phyloP scores from a whole-genome alignment of 73 alveolate genomes.

The Paramecium bursaria region DNA sequence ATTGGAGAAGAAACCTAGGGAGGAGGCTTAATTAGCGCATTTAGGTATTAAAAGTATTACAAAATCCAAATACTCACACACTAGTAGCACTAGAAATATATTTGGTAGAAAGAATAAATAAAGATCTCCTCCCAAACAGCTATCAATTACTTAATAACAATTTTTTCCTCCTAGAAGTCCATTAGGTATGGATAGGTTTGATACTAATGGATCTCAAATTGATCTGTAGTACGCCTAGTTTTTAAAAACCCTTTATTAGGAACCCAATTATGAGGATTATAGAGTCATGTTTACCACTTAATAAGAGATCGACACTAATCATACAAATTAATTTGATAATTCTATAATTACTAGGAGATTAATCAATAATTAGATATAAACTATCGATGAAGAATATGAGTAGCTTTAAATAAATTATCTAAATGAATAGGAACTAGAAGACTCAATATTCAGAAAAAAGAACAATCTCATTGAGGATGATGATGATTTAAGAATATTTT shows the following conservation, averaged over 20 bases:
- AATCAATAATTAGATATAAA: slow-evolving; percentile 30
- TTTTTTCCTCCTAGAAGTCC: slow-evolving; percentile 4
- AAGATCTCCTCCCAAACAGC: too few species aligned
- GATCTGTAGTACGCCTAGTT: slow-evolving; percentile 1
- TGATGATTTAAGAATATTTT: neutral
- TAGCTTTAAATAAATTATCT: neutral
- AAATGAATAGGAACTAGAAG: slow-evolving; percentile 31
- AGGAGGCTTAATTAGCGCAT: too few species aligned
- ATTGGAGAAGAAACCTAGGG: slow-evolving; percentile 14
- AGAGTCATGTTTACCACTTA: neutral
- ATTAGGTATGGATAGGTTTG: neutral
- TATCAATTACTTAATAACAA: too few species aligned
- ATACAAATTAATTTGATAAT: neutral
- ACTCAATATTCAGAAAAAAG: slow-evolving; percentile 21
- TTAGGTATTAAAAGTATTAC: slow-evolving; percentile 21
- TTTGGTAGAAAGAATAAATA: slow-evolving; percentile 10
- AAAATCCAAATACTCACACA: too few species aligned
- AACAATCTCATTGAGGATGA: neutral
- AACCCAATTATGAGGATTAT: slow-evolving; percentile 47
- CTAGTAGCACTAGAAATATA: neutral
- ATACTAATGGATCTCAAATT: slow-evolving; percentile 33
- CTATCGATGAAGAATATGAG: slow-evolving; percentile 43
- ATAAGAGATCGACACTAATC: neutral
- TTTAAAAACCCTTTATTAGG: slow-evolving; percentile 24
- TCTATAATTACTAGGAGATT: slow-evolving; percentile 37